Evolutionary conservation across 441 rosid species (phyloP), one percentile per base, ranked within the genome.

Genomic region (Dalechampia spathulata): DNA sequence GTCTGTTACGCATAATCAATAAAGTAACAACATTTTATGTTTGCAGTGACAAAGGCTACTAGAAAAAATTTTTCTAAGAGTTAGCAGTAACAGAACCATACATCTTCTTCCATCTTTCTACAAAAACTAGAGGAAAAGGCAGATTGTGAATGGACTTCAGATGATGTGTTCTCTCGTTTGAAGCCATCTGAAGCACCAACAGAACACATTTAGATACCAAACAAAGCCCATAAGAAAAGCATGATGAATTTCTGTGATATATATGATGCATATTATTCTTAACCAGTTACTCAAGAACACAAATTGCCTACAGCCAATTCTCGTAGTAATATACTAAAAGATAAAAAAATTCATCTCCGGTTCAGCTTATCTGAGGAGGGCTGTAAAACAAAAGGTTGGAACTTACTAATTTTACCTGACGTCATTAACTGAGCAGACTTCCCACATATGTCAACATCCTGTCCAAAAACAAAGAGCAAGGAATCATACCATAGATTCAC

Each of bases 391-490:
- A 42, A n/a, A 40, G 53, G 46, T 19, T 27, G 19, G 25, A 59
- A 25, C 58, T 52, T 57, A 72, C 70, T 63, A 47, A 61, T 49
- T 21, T 40, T 57, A 64, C 67, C 66, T 69, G 77, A 61, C 45
- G 40, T 48, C 6, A 30, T 38, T 13, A 75, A 69, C 15, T 57
- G 61, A 20, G 57, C 26, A 43, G 69, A 50, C 63, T 72, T 75
- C 50, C 49, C 61, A 47, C 57, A 68, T 62, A 56, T 67, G 34
- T 69, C 78, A 44, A 12, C 55, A 59, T 54, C 85, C 98, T 92
- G 80, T 62, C n/a, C n/a, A n/a, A n/a, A n/a, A n/a, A n/a, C n/a
- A 65, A 55, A 21, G 10, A 62, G 60, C 72, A 50, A 30, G 8
- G 34, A 4, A 30, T 8, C 4, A 8, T 8, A 30, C 34, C 4